Base-by-base conservation (phyloP, 2,329 filamentous ascomycete species). In the Thelonectria olida region DNA sequence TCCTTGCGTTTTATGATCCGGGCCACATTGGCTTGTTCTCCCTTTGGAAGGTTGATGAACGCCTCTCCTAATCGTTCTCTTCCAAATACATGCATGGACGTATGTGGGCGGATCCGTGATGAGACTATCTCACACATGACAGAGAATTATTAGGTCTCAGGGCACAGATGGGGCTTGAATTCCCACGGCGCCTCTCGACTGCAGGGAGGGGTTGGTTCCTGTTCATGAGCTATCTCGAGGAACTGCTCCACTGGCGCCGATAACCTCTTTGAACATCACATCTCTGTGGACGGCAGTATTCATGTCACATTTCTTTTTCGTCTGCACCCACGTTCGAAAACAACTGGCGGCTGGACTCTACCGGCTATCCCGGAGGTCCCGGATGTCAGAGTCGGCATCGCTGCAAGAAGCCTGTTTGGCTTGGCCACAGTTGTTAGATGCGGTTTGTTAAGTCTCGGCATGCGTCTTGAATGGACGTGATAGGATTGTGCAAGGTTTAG, bases 1-100 rank as follows among this genome's bases (percentile, higher is more conserved):
- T 34, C 48, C 49, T 61, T 66, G 59, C 66, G 54, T 66, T 58
- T 62, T 41, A 48, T 58, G 59, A 68, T 67, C 65, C 61, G 42
- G 47, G 45, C 45, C 57, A 55, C 53, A 45, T 56, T 44, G 27
- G 49, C 39, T 59, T 47, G 39, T 54, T 58, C 56, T 67, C 67
- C 56, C 63, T 65, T 34, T 59, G 28, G 54, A 50, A 19, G 55
- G 53, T 55, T 55, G 54, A 63, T 64, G 67, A 63, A 65, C 67
- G 39, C 45, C 13, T 41, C 57, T 52, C 17, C n/a, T 45, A 36
- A 17, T 59, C 69, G 58, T 65, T 65, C n/a, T n/a, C n/a, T 69
- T 58, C 64, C 62, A 67, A 42, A 45, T 47, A 57, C 38, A 57
- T 53, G 51, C 28, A 34, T 51, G 38, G 45, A 20, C 13, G 20